Evolutionary conservation across 2,329 filamentous ascomycete genomes (phyloP).

Genomic region (Calycina marina): DNA sequence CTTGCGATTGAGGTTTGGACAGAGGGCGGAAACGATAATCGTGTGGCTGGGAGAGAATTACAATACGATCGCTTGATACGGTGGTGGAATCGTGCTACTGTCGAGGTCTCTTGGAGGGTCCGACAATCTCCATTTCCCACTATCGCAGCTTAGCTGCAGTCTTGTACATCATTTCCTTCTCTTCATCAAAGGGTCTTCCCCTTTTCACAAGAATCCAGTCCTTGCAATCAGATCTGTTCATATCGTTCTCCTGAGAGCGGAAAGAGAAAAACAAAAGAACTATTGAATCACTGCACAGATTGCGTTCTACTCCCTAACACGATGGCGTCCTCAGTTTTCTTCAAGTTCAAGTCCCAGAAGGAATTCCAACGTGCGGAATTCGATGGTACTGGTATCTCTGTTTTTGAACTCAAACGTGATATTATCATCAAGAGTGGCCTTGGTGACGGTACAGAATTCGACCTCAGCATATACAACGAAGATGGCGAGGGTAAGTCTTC

Average conservation of each 20-base stretch:
- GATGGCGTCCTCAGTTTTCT: constrained; percentile 70
- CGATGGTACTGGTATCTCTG: constrained; percentile 92
- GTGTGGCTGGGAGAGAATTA: constrained; percentile 11
- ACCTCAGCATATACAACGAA: constrained; percentile 85
- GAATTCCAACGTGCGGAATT: constrained; percentile 90
- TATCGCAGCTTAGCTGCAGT: constrained; percentile 20
- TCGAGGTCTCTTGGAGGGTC: constrained; percentile 11
- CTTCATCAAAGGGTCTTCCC: constrained; percentile 17
- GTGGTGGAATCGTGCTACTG: constrained; percentile 2
- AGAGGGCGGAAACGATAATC: constrained; percentile 2
- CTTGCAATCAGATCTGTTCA: constrained; percentile 25
- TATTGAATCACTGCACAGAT: constrained; percentile 21
- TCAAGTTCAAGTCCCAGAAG: constrained; percentile 99
- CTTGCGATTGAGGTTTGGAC: constrained; percentile 6
- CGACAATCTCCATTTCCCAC: constrained; percentile 15
- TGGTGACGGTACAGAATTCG: constrained; percentile 91
- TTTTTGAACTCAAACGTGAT: constrained; percentile 97
- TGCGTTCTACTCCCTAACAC: too few relatives aligned
- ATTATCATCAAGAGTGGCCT: constrained; percentile 91
- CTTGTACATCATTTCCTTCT: constrained; percentile 24
- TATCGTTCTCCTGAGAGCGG: constrained; percentile 22
- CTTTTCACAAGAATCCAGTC: constrained; percentile 20
- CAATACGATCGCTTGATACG: constrained; percentile 14
- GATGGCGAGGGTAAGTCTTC: constrained; percentile 71
- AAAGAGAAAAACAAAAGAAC: constrained; percentile 25